Base-by-base conservation (phyloP, 106 monocot species). In the Phalaenopsis aphrodite region DNA sequence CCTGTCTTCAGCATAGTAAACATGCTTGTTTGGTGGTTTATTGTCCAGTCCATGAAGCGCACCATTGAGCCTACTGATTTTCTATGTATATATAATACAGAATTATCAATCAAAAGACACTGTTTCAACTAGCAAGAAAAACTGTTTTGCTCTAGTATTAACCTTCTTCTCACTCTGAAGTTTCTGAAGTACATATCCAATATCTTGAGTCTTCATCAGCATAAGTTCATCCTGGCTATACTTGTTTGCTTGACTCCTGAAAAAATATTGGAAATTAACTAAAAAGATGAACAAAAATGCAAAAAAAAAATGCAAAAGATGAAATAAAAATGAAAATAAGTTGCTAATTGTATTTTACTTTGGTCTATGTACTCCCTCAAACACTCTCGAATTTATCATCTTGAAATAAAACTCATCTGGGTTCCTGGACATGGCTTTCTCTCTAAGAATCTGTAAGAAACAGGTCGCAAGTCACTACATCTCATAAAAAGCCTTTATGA, bases 361-460 rank as follows among this genome's bases (percentile, higher is more conserved):
- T 14, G 87, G 87, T 77, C 72, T 87, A 81, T 99, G 98, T 42
- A 91, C 87, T 72, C 98, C 98, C 83, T 88, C 73, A 0, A 89
- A 85, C 30, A 79, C 85, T 78, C 81, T 93, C 17, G 91, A 89
- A 23, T 92, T 89, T 80, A 94, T 69, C 98, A 99, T 99, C 82
- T 92, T 93, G 78, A 99, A 99, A 66, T 91, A 99, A 56, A 99
- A 99, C 78, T 99, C 98, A 91, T 94, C 94, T 23, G 94, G 94
- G 73, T 99, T 99, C 72, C 84, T 90, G 57, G 82, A 87, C 5
- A 92, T 87, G 3, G 94, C 94, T 81, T 99, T 99, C 78, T 94
- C 98, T 80, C 64, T 87, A 39, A 99, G 84, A 87, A 81, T 89
- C 98, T 99, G 87, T 14, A 86, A 73, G 42, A 79, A 23, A 23